phyloP scores from a whole-genome alignment of 768 basidiomycete species.

The Suillus ampliporus region DNA sequence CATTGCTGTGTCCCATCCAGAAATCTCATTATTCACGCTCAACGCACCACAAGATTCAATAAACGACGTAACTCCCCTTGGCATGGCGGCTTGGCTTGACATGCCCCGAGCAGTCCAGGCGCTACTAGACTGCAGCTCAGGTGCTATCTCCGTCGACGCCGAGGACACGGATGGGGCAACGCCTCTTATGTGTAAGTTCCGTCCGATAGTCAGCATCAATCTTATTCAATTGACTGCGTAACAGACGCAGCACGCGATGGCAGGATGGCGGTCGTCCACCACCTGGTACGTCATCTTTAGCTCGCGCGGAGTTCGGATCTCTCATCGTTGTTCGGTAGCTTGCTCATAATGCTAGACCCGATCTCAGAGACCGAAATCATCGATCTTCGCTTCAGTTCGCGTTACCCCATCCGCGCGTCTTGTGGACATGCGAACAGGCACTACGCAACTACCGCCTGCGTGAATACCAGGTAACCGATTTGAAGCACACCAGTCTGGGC shows the following conservation, averaged over 20 bases:
- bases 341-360: constrained; percentile 72
- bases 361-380: constrained; percentile 73
- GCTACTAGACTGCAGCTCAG: constrained; percentile 66
- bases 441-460: constrained; percentile 66
- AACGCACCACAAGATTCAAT: constrained; percentile 75
- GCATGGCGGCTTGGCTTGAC: constrained; percentile 82
- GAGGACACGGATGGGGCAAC: constrained; percentile 79
- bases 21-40: constrained; percentile 69
- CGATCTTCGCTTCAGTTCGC: constrained; percentile 77
- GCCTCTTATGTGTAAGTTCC: constrained; percentile 79
- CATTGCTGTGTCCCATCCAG: constrained; percentile 56
- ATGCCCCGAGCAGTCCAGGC: constrained; percentile 61
- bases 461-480: constrained; percentile 57
- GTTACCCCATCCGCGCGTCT: constrained; percentile 60
- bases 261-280: constrained; percentile 65
- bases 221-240: constrained; percentile 12
- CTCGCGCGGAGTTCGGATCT: constrained; percentile 16
- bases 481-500: neutral
- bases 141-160: constrained; percentile 71
- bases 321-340: constrained; percentile 40
- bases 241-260: constrained; percentile 82
- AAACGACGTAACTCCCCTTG: constrained; percentile 77
- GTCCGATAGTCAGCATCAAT: constrained; percentile 1
- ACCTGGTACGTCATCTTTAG: constrained; percentile 54
- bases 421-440: constrained; percentile 74